Evolutionary conservation across 257 asterid genomes (phyloP), one percentile per base, ranked within the genome.

Genomic region (Jaltomata sinuosa): DNA sequence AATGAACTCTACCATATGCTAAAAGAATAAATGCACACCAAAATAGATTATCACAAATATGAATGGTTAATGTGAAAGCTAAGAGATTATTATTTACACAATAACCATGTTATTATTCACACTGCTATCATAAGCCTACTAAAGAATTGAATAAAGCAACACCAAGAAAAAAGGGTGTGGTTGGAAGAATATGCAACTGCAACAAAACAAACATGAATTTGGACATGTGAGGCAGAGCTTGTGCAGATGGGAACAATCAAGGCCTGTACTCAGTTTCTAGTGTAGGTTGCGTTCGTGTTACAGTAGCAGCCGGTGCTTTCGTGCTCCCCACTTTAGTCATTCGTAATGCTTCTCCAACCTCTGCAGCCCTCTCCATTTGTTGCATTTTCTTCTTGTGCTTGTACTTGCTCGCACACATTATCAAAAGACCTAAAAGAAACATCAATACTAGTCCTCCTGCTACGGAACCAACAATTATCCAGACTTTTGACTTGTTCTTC

Each of bases 331-430:
- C 85, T n/a, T 53, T 69, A 7, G 90, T 88, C 92, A 90, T 87
- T 11, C 84, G 83, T 83, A 90, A 80, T 8, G 91, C 49, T 74
- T 90, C 92, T 77, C 92, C 92, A 84, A 84, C 85, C 59, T 94
- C 97, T 1, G 97, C 94, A 68, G 95, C 97, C 87, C 84, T 89
- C 87, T 95, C 97, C 98, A 93, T 93, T 29, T 82, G 85, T 49
- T 91, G 86, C 94, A 94, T 89, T 77, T 76, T 87, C 93, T 87
- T 92, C 87, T 86, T 84, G 27, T 21, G 86, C 86, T 83, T 88
- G 68, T 86, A 91, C 90, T 85, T 92, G 64, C 87, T 76, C 27
- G 47, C 87, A 88, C 90, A 91, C 18, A 87, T 57, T 4, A 83
- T 85, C 52, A 88, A 18, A 12, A 90, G 14, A 19, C 90, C 97